Percentiles rank a stretch among this genome's conserved stretches.
Conservation (phyloP, 352 stramenopile species). For the Globisporangium lucens region DNA sequence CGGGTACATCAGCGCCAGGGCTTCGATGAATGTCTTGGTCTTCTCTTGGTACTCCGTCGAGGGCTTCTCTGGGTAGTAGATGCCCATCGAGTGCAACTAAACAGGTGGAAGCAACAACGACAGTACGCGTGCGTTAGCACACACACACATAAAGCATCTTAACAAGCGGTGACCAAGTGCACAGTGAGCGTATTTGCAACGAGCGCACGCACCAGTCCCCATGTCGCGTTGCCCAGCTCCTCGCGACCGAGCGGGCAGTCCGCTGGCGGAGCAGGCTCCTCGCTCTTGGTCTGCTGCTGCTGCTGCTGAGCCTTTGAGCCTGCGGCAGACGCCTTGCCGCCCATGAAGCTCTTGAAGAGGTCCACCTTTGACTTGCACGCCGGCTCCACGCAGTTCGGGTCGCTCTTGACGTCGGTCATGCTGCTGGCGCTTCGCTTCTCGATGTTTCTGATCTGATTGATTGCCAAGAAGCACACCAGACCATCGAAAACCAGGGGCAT, state of each 20-base stretch:
- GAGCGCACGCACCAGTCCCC: constrained; percentile 64
- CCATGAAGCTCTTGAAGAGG: constrained; percentile 78
- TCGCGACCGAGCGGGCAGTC: constrained; percentile 86
- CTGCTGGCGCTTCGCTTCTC: neutral
- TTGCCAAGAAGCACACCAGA: neutral
- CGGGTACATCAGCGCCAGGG: constrained; percentile 91
- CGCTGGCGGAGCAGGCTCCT: constrained; percentile 17
- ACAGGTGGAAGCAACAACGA: constrained; percentile 6
- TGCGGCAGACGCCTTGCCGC: constrained; percentile 25
- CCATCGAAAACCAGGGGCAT: constrained; percentile 6
- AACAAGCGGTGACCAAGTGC: no score
- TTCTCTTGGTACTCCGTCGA: constrained; percentile 87
- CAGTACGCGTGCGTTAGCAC: neutral
- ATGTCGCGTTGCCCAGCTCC: constrained; percentile 85
- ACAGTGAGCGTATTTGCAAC: neutral
- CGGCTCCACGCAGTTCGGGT: constrained; percentile 84
- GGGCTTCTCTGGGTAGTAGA: constrained; percentile 96
- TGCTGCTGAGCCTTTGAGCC: constrained; percentile 7
- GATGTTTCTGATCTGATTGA: constrained; percentile 5
- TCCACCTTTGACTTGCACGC: constrained; percentile 84
- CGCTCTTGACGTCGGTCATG: constrained; percentile 46
- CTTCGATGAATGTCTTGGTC: constrained; percentile 88
- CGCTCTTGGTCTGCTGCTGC: constrained; percentile 15
- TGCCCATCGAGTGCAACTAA: constrained; percentile 91
- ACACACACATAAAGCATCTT: neutral